Conservation (phyloP, 768 basidiomycete genomes). For the Termitomyces eurrhizus region DNA sequence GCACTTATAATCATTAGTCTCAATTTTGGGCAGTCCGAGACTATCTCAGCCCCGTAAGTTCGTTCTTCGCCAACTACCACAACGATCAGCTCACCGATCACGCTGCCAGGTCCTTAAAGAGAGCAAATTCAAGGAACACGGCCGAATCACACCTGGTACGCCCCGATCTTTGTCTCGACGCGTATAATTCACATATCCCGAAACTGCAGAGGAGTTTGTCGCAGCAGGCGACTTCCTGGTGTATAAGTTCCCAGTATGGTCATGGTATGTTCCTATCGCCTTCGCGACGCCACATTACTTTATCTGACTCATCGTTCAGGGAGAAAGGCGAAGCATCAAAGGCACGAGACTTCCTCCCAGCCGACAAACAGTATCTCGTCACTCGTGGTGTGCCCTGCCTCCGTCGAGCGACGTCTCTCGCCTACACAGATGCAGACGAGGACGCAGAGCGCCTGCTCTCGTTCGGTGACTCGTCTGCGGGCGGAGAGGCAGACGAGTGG, state of each 20-base stretch:
- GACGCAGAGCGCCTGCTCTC: conserved; percentile 90
- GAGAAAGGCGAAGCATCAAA: conserved; percentile 88
- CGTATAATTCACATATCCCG: conserved; percentile 17
- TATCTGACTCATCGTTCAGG: conserved; percentile 42
- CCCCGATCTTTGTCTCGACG: conserved; percentile 14
- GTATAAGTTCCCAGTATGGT: conserved; percentile 99
- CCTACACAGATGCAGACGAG: conserved; percentile 94
- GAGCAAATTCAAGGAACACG: conserved; percentile 99
- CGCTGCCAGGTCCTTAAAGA: conserved; percentile 82
- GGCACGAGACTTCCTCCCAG: conserved; percentile 87
- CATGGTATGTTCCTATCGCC: conserved; percentile 60
- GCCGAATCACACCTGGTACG: conserved; percentile 89
- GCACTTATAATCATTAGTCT: conserved; percentile 9
- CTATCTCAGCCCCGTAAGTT: conserved; percentile 77
- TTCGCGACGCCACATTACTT: neutral
- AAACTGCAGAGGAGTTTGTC: conserved; percentile 84
- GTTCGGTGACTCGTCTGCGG: conserved; percentile 63
- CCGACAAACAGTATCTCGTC: conserved; percentile 95
- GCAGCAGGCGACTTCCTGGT: conserved; percentile 95
- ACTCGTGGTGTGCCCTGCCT: conserved; percentile 97
- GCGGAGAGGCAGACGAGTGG: conserved; percentile 82
- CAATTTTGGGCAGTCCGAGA: conserved; percentile 59
- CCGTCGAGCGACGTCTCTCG: conserved; percentile 85
- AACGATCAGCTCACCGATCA: conserved; percentile 29
- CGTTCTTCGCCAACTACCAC: conserved; percentile 12